Percentiles rank a stretch among this genome's conserved stretches.
Evolutionary conservation across 2,329 filamentous ascomycete genomes (phyloP).

Genomic region (Penicillium sp.): DNA sequence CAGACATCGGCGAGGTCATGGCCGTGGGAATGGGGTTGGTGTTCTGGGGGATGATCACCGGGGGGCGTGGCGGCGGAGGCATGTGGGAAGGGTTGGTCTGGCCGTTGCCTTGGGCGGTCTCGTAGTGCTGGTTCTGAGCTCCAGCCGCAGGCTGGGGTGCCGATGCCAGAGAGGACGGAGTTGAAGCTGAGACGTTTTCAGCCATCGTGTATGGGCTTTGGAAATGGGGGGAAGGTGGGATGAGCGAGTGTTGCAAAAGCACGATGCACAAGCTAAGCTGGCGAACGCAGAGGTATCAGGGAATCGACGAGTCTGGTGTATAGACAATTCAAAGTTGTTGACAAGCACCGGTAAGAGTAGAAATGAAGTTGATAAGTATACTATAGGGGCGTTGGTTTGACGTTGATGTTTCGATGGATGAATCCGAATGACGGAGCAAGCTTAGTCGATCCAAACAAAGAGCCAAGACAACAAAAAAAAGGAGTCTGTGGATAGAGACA

Average conservation of each 20-base stretch:
- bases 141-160: conserved; percentile 68
- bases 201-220: conserved; percentile 62
- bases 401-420: not conserved
- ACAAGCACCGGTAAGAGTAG: not conserved
- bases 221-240: conserved; percentile 19
- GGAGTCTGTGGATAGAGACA: not conserved
- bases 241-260: conserved; percentile 22
- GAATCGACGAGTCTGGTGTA: not conserved
- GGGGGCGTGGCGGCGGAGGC: conserved; percentile 84
- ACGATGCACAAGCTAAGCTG: not conserved
- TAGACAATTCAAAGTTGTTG: not conserved
- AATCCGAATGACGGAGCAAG: conserved; percentile 12
- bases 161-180: conserved; percentile 66
- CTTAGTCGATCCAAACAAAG: conserved; percentile 19
- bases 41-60: conserved; percentile 87
- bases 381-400: conserved; percentile 15
- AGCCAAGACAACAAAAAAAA: conserved; percentile 1
- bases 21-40: conserved; percentile 93
- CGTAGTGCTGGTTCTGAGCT: conserved; percentile 70
- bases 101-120: conserved; percentile 68
- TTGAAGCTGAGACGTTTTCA: conserved; percentile 67
- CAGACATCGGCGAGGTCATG: conserved; percentile 83
- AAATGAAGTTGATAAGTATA: conserved; percentile 2
- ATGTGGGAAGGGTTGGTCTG: conserved; percentile 74
- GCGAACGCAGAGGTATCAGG: not conserved